Percentiles rank a stretch among this genome's conserved stretches.
Conservation (phyloP, 2,329 filamentous ascomycete genomes). For the Sporothrix euskadiensis region DNA sequence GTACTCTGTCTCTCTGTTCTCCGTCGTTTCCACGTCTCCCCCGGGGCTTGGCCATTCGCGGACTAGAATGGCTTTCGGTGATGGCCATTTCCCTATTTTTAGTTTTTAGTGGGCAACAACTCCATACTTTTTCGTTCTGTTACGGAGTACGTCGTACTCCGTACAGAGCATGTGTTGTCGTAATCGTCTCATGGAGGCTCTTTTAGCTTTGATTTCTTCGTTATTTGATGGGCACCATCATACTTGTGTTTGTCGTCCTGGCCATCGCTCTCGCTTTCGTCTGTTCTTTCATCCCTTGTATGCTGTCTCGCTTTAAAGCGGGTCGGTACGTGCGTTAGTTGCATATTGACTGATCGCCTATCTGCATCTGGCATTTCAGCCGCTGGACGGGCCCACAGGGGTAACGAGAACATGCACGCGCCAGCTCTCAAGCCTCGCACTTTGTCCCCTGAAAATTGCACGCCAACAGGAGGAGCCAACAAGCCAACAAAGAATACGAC, state of each 20-base stretch:
- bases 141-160: not conserved
- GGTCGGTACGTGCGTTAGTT: not conserved
- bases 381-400: not conserved
- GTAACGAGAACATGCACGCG: not conserved
- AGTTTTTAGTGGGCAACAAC: conserved; percentile 14
- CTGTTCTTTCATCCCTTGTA: not conserved
- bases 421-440: not conserved
- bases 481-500: not conserved
- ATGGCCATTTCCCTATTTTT: conserved; percentile 9
- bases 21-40: not conserved
- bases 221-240: not conserved
- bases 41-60: conserved; percentile 21
- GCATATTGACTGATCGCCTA: not conserved
- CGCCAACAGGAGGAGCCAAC: not conserved
- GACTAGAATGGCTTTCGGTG: conserved; percentile 19
- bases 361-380: conserved; percentile 5
- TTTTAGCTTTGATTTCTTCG: not conserved
- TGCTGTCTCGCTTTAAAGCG: conserved; percentile 2
- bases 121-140: not conserved
- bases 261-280: not conserved
- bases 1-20: not conserved
- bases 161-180: not conserved
- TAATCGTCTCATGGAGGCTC: not conserved
- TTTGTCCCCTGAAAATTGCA: conserved; percentile 6
- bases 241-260: not conserved